Evolutionary conservation across 805 yeast species (phyloP), one percentile per base, ranked within the genome.

Genomic region (Myxozyma vanderwaltii): DNA sequence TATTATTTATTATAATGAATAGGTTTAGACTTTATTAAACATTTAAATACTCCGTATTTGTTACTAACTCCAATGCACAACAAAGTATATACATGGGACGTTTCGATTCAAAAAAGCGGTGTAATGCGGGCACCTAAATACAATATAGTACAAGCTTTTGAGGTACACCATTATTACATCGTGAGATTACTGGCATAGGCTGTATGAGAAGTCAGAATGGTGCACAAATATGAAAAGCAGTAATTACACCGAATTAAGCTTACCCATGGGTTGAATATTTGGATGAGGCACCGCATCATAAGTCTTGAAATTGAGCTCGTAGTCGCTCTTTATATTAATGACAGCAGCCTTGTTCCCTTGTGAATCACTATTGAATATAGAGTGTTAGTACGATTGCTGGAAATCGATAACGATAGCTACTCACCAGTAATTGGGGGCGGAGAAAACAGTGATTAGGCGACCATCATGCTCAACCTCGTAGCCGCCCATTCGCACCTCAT

Each of bases 401-500:
- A 45, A 15, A 13, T 5, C 4, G 38, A 19, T 21, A 33, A n/a
- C 24, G 24, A 38, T 10, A 23, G 19, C 44, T 39, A 52, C 15
- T 38, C 41, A 58, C 63, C 65, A 62, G 74, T 92, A 92, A 73
- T 94, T 92, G 36, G 99, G 99, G 0, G 99, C 99, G 73, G 95
- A 86, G 74, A 94, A 94, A n/a, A 94, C 96, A 0, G 99, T 94
- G 54, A 91, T 83, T 52, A 94, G 81, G 65, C 84, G 80, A 12
- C 95, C 96, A 59, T 87, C 80, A 70, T 94, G 99, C 71, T 92
- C 97, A 47, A 79, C 79, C 65, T 89, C 90, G 59, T 86, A 90
- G 49, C 99, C 99, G 4, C 81, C 86, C 88, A 88, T 86, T 71
- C 98, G 81, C 6, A 92, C 96, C 75, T 94, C 99, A 71, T 94